Base-by-base conservation (phyloP, 164 flowering plant species). In the Vitis cinerea region DNA sequence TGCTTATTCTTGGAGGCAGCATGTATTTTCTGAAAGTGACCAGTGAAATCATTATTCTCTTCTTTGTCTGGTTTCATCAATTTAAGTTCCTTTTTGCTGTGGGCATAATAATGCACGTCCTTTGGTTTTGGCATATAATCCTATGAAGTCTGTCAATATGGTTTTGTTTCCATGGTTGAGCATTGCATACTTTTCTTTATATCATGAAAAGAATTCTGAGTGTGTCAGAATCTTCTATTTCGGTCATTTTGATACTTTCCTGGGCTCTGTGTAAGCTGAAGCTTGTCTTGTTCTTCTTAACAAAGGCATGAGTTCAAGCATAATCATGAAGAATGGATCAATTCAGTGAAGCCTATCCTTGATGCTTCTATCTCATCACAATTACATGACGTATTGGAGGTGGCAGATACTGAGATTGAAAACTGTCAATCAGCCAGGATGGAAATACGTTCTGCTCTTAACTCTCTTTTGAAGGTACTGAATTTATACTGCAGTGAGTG, bases 251-350 rank as follows among this genome's bases (percentile, higher is more conserved):
- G n/a, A 29, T 23, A 10, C 49, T 8, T 60, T 27, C 17, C 11
- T 30, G 57, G 60, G 10, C 2, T 10, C 11, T 30, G 3, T 61
- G 53, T 63, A 15, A 65, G 27, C 23, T 53, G 13, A 27, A 47
- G 19, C 2, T 54, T 67, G 5, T 61, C n/a, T 8, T 50, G 29
- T 11, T 16, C 27, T 50, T 23, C 49, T 68, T 64, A 6, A 70
- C 48, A 14, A 77, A 94, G 98, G 75, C 79, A 89, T 79, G 98
- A 94, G 75, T 92, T 94, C 74, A 87, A 70, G 74, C 76, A 67
- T 68, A 82, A 79, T 75, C 97, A 94, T 71, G 83, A 60, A 59
- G 92, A 90, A 70, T 94, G 98, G 98, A 81, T 92, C 47, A 74
- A 73, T 61, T 73, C 82, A 13, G 82, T 75, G 52, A 90, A 87